Evolutionary conservation across 306 rosid species (phyloP), one percentile per base, ranked within the genome.

Genomic region (Dalbergia oliveri): DNA sequence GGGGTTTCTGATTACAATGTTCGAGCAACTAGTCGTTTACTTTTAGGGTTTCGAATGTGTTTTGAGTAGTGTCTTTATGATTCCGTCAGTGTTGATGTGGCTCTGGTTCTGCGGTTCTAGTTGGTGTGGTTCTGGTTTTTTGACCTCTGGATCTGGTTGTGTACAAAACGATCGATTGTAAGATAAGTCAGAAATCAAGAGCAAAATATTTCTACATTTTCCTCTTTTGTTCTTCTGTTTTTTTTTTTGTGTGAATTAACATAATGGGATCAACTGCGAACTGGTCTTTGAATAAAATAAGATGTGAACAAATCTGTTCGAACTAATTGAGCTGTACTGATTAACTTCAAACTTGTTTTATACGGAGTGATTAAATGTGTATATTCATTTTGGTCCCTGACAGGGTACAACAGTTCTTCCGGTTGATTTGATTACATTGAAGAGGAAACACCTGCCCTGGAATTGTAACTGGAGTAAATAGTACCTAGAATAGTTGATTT

Each of bases 141-240:
- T 67, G 73, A 65, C 72, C 79, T 66, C 81, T 74, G 83, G 10
- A 72, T 45, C 58, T 57, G 59, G 57, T 78, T 65, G 53, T 78
- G 18, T 49, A 73, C 11, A 47, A 13, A 44, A 44, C 57, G 44
- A 79, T 79, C 37, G 5, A 69, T 44, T 34, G 31, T 61, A 79
- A 70, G 49, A 60, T 59, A 61, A 70, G 37, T 60, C 54, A 60
- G 26, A 18, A 44, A 21, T 70, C 62, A 44, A 19, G 19, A 41
- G 45, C 66, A 5, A 10, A 11, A 19, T 5, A 3, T 63, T 76
- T 51, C 18, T 66, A 1, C 16, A 35, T 13, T 2, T 31, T 14
- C 14, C 33, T 15, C n/a, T 6, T 15, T 54, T 5, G 0, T 54
- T 0, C 4, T 8, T n/a, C 2, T 5, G 0, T 6, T n/a, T 54